A percentile compares a stretch with the other conserved stretches of the same genome.
Conservation (phyloP, 257 asterid genomes). For the Nicotiana tomentosiformis region DNA sequence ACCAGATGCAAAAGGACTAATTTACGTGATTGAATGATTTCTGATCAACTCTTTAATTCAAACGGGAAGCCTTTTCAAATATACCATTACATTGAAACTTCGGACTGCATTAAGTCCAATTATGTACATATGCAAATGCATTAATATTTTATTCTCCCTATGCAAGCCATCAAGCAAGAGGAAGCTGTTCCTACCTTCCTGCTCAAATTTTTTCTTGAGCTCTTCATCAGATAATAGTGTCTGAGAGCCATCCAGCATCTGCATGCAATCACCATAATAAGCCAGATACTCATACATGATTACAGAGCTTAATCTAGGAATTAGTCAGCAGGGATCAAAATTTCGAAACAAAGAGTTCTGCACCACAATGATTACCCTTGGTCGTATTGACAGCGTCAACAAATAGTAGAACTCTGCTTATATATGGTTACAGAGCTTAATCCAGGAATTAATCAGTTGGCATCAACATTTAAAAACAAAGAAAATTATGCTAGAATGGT, state of each 20-base stretch:
- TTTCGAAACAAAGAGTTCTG: background rate
- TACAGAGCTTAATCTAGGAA: background rate
- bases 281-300: background rate
- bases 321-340: background rate
- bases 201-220: conserved; percentile 69
- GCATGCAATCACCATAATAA: conserved; percentile 19
- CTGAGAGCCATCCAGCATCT: conserved; percentile 85
- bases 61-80: background rate
- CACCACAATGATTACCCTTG: background rate
- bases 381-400: too few relatives aligned
- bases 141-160: background rate
- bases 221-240: conserved; percentile 72
- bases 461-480: background rate
- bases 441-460: background rate
- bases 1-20: background rate
- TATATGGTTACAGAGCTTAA: background rate
- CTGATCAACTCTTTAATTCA: background rate
- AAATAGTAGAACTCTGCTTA: too few relatives aligned
- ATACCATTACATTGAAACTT: background rate
- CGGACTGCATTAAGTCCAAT: background rate
- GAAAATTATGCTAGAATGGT: background rate
- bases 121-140: background rate
- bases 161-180: background rate
- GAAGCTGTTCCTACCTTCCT: conserved; percentile 53
- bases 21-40: background rate